Base-by-base conservation (phyloP, 2,329 filamentous ascomycete species). In the Diplodia seriata region DNA sequence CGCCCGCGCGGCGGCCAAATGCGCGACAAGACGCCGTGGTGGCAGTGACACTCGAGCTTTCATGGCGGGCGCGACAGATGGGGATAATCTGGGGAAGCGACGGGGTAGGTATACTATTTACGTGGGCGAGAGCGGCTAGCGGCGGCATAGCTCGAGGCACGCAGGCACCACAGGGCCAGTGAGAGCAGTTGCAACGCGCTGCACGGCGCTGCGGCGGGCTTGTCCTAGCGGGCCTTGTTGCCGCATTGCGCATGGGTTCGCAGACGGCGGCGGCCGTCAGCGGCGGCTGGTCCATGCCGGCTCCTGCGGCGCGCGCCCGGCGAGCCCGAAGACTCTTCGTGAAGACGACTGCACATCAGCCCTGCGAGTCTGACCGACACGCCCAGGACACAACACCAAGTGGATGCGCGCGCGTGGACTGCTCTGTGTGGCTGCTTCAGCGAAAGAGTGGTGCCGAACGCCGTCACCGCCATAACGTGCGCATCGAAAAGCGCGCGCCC, bases 381-480 rank as follows among this genome's bases (percentile, higher is more conserved):
- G 54, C 56, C 14, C 38, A 23, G 29, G 36, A 47, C 56, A 23
- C 36, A 51, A 18, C 59, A 20, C 26, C 59, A 63, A 51, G 59
- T 63, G 59, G 59, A 38, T 63, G 47, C 59, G 59, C 59, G 38
- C 40, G 59, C 59, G 59, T 63, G 59, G 20, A 51, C 18, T 29
- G 40, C 12, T 66, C 8, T 57, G 64, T 50, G 53, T 57, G 64
- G 53, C 31, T 40, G 50, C 23, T 26, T 51, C 23, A 12, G 9
- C 15, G 2, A 12, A 64, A 50, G 23, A 51, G 50, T 56, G 50
- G 50, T 66, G 51, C 40, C 50, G 64, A 49, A 14, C 36, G 36
- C 51, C 51, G 29, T 40, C 55, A 55, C 53, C 63, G 51, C 63
- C n/a, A 55, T 56, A 54, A 33, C 51, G 26, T 66, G 51, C 63